Base-by-base conservation (phyloP, 1,284 basidiomycete genomes). In the Leccinum pachyderme region DNA sequence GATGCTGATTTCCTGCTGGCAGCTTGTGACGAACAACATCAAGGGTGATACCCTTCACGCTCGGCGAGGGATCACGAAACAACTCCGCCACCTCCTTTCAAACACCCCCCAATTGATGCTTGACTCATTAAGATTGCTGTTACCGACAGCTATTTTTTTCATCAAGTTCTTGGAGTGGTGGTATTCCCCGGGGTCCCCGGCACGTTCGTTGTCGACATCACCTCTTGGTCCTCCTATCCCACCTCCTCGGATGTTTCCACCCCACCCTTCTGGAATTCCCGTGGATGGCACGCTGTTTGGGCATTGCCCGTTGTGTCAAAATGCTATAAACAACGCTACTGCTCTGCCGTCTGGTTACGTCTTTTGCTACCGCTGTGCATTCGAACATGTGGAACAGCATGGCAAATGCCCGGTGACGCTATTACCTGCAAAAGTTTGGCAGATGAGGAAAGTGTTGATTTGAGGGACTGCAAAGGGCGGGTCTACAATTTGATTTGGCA, bases 101-200 rank as follows among this genome's bases (percentile, higher is more conserved):
- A 72, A 71, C 37, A 82, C 85, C 9, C 89, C 89, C 5, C 79
- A 77, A 46, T 70, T 86, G 44, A 62, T 90, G 7, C 77, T 92
- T 37, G 87, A 91, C 66, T 92, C 88, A 2, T 77, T 95, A 47
- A 86, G 89, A 61, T 77, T 96, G 46, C 80, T 95, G 13, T 81
- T 97, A 9, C 94, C 97, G 2, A 91, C 91, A 4, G 87, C 93
- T 33, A 95, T 99, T 58, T 97, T 99, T 72, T 89, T 94, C 70
- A 82, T 99, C 78, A 98, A 97, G 73, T 96, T 99, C 72, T 79
- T 98, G 31, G 95, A 99, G 74, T 99, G 97, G 95, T 99, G 97
- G 95, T 99, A 98, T 72, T 96, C 94, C 15, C 92, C 95, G 8
- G 83, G 85, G 29, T 98, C 95, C 3, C 95, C 95, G n/a, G 82